phyloP scores from a whole-genome alignment of 2,329 filamentous ascomycete genomes.

The Colletotrichum spinosum region DNA sequence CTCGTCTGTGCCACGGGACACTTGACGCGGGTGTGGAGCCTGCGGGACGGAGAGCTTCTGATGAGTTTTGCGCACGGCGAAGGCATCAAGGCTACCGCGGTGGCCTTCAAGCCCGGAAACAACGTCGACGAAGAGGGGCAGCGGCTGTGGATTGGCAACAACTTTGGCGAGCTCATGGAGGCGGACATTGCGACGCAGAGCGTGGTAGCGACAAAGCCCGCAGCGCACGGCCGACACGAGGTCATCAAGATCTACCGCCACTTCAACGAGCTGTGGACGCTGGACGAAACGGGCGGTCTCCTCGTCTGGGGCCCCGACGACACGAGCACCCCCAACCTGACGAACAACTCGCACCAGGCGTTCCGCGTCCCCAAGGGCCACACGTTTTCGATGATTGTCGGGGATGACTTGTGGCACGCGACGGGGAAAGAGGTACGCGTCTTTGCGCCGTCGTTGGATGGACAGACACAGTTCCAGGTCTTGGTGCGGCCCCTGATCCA shows the following conservation, averaged over 20 bases:
- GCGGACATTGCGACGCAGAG: constrained; percentile 82
- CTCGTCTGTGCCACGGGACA: constrained; percentile 88
- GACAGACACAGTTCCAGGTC: constrained; percentile 79
- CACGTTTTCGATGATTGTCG: constrained; percentile 89
- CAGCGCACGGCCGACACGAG: constrained; percentile 81
- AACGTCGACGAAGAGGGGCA: constrained; percentile 84
- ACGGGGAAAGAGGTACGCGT: constrained; percentile 88
- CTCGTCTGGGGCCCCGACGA: constrained; percentile 86
- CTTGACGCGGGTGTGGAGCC: constrained; percentile 88
- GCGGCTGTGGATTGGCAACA: constrained; percentile 90
- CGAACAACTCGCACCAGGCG: constrained; percentile 76
- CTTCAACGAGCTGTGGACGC: constrained; percentile 90
- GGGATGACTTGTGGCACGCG: constrained; percentile 87
- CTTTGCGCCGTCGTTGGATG: constrained; percentile 78
- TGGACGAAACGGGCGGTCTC: constrained; percentile 89
- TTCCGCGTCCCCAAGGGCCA: constrained; percentile 85
- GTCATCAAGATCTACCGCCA: constrained; percentile 88
- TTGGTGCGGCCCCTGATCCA: constrained; percentile 77
- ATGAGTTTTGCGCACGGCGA: constrained; percentile 88
- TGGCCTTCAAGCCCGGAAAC: constrained; percentile 86
- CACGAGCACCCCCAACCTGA: constrained; percentile 78
- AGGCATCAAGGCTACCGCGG: constrained; percentile 81
- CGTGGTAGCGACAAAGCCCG: constrained; percentile 74
- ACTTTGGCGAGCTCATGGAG: constrained; percentile 88
- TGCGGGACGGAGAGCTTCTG: constrained; percentile 82